Base-by-base conservation (phyloP, 2,329 filamentous ascomycete genomes). In the Aspergillus tamarii region DNA sequence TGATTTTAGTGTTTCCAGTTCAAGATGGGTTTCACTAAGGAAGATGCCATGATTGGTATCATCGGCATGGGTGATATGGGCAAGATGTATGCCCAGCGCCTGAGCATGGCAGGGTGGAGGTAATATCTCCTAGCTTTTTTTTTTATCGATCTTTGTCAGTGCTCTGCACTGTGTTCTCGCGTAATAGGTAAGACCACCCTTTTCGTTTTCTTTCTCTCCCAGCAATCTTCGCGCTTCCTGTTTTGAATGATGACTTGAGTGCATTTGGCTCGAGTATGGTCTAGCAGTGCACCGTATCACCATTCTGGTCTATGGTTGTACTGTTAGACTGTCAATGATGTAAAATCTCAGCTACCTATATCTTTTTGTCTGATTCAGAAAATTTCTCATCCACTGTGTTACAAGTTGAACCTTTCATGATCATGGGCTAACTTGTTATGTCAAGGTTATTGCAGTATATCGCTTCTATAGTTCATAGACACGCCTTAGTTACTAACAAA, bases 181-280 rank as follows among this genome's bases (percentile, higher is more conserved):
- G 77, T 80, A 77, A 75, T 61, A 66, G 70, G 70, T 72, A 69
- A 68, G 69, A 78, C 73, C 21, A 21, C 43, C 64, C 30, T 59
- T 39, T 62, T 61, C 43, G 59, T 60, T 56, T 34, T 26, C 26
- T 26, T 4, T 26, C 32, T 34, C 32, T 34, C 28, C 28, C 52
- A 48, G 55, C 48, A 57, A 55, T 64, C 58, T 57, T 64, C 62
- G 52, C 60, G 46, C 16, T 34, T 39, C 39, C 46, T 60, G 60
- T 62, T 64, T 79, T 71, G 66, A 78, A 93, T 96, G 94, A 98
- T 98, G 94, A 98, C 94, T 93, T 94, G 94, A 98, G 94, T 94
- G 94, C 94, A 98, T 98, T 98, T 98, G 94, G 94, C 94, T 98
- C 93, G 94, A 98, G 94, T 86, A 96, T 93, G 88, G 88, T 84